These are phyloP conservation scores for Oidiodendron maius DNA, from an alignment of 495 filamentous ascomycete species.

Conservation along the genomic window DNA sequence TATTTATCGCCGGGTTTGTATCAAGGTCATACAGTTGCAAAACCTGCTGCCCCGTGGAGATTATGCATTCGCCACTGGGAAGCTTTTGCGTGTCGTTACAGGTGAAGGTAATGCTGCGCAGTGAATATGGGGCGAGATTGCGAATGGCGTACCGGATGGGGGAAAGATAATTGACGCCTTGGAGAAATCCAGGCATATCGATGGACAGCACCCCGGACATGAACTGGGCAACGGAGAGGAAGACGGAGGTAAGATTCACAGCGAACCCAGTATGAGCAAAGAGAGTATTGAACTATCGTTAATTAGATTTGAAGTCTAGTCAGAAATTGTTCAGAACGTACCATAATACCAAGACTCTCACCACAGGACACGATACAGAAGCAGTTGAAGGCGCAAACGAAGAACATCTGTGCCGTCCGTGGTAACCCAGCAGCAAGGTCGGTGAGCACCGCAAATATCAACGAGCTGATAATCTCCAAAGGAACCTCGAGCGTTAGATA, in stretches of 20 bases:
- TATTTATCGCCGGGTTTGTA: conserved; percentile 44
- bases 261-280: conserved; percentile 71
- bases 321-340: too few relatives aligned
- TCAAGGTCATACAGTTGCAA: conserved; percentile 58
- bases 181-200: conserved; percentile 56
- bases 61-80: conserved; percentile 50
- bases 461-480: conserved; percentile 55
- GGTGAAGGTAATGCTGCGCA: conserved; percentile 50
- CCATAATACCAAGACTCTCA: conserved; percentile 69
- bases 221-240: conserved; percentile 58
- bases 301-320: background rate
- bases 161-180: conserved; percentile 61
- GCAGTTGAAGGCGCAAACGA: conserved; percentile 58
- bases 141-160: conserved; percentile 62
- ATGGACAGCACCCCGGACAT: conserved; percentile 66
- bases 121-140: conserved; percentile 54
- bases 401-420: conserved; percentile 54
- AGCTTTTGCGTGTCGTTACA: conserved; percentile 51
- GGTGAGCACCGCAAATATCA: conserved; percentile 58
- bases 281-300: conserved; percentile 56
- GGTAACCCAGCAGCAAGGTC: conserved; percentile 57
- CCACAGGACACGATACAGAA: conserved; percentile 70
- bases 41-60: conserved; percentile 56
- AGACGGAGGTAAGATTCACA: conserved; percentile 58
- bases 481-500: conserved; percentile 65